Conservation (phyloP, 495 filamentous ascomycete genomes). For the Pseudoneurospora amorphoporcata region DNA sequence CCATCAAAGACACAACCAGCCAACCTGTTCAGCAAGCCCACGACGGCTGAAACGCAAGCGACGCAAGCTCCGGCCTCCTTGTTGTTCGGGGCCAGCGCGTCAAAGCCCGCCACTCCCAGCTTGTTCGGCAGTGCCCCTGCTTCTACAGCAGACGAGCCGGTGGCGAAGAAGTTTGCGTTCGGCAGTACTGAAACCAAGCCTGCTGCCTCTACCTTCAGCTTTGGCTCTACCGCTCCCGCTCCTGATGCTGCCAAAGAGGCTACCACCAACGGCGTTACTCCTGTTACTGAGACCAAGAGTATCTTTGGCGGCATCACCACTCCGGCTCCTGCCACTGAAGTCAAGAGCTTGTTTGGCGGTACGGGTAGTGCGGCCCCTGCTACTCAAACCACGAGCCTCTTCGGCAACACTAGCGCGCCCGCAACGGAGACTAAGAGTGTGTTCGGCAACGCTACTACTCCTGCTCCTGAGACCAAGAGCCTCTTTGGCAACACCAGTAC, state of each 20-base stretch:
- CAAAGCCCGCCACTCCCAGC: conserved; percentile 13
- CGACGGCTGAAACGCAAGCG: conserved; percentile 9
- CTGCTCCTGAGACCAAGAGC: conserved; percentile 15
- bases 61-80: conserved; percentile 10
- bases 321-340: conserved; percentile 4
- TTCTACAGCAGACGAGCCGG: conserved; percentile 10
- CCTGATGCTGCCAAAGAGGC: conserved; percentile 11
- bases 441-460: background rate
- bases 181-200: conserved; percentile 20
- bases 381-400: conserved; percentile 15
- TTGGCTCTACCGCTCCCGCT: conserved; percentile 9
- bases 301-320: conserved; percentile 9
- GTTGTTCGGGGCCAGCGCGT: conserved; percentile 18
- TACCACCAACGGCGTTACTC: background rate
- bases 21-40: conserved; percentile 22
- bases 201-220: conserved; percentile 10
- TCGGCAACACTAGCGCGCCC: conserved; percentile 3
- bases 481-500: conserved; percentile 10
- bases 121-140: conserved; percentile 21
- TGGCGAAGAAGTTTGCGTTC: conserved; percentile 14
- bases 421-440: background rate
- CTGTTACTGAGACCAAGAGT: conserved; percentile 6
- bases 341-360: conserved; percentile 12
- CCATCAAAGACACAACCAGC: conserved; percentile 10
- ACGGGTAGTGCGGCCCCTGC: conserved; percentile 4